Evolutionary conservation across 164 flowering plant species (phyloP).

Genomic region (Euptelea pleiosperma): DNA sequence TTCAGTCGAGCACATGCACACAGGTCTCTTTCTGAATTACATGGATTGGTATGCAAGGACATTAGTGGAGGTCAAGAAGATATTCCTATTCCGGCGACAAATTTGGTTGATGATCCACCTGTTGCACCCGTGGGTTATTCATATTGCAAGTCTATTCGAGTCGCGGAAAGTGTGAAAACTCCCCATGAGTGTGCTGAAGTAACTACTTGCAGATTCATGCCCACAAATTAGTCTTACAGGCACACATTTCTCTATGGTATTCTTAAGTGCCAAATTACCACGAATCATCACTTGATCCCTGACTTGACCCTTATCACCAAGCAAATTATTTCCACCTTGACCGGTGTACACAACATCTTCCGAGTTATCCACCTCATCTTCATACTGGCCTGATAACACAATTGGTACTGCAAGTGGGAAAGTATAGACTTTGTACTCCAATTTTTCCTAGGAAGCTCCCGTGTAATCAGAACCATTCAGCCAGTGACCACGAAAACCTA

Average conservation of each 20-base stretch:
- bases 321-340: constrained; percentile 84
- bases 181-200: constrained; percentile 53
- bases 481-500: no score
- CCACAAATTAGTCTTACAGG: constrained; percentile 90
- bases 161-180: constrained; percentile 42
- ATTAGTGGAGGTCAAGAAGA: constrained; percentile 64
- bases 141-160: constrained; percentile 46
- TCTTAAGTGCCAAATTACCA: constrained; percentile 92
- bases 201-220: constrained; percentile 56
- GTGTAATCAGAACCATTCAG: no score
- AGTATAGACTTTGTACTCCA: constrained; percentile 31
- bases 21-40: constrained; percentile 48
- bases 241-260: constrained; percentile 56
- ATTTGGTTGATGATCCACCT: constrained; percentile 88
- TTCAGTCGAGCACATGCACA: constrained; percentile 56
- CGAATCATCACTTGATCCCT: constrained; percentile 60
- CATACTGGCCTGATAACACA: constrained; percentile 88
- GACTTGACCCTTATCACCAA: constrained; percentile 67
- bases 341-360: constrained; percentile 90
- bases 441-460: no score
- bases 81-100: constrained; percentile 79
- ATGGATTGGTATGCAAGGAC: constrained; percentile 86
- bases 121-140: constrained; percentile 59
- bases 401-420: constrained; percentile 74
- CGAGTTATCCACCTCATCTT: constrained; percentile 83